Conservation (phyloP, 148 eudicot genomes). For the Salicornia ramosissima region DNA sequence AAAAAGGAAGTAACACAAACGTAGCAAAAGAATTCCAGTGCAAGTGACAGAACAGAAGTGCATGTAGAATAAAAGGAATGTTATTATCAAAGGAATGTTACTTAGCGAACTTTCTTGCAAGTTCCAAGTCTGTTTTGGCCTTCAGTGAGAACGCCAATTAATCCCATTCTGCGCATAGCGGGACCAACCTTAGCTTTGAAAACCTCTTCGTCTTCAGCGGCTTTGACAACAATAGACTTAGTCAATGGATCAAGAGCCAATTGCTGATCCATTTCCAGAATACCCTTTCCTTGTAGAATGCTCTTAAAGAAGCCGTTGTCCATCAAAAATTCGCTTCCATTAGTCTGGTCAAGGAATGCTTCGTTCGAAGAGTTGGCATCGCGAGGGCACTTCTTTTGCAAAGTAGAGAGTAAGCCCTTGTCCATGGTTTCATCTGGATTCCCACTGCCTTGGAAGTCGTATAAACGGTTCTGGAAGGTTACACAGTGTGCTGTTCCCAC, state of each 20-base stretch:
- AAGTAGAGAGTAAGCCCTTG: conserved; percentile 21
- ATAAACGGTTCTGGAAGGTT: conserved; percentile 21
- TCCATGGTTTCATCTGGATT: conserved; percentile 30
- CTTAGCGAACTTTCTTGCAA: not conserved
- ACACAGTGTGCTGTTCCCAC: conserved; percentile 24
- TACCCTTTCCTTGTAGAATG: conserved; percentile 12
- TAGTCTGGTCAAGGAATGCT: conserved; percentile 26
- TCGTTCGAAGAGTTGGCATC: not conserved
- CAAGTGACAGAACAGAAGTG: no score
- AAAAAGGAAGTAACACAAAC: no score
- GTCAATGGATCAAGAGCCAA: conserved; percentile 21
- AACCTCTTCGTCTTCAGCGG: not conserved
- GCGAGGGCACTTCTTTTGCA: conserved; percentile 33
- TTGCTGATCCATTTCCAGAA: conserved; percentile 24
- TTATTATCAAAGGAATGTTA: no score
- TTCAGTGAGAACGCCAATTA: conserved; percentile 9
- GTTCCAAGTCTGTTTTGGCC: conserved; percentile 15
- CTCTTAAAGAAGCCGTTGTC: conserved; percentile 18
- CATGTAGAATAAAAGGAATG: no score
- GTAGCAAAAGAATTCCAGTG: no score
- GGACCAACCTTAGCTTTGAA: conserved; percentile 20
- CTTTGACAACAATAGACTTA: not conserved
- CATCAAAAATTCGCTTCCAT: conserved; percentile 21
- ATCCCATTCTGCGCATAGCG: conserved; percentile 20
- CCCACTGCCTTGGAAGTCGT: conserved; percentile 12